Conservation (phyloP, 2,329 filamentous ascomycete genomes). For the Aquanectria penicillioides region DNA sequence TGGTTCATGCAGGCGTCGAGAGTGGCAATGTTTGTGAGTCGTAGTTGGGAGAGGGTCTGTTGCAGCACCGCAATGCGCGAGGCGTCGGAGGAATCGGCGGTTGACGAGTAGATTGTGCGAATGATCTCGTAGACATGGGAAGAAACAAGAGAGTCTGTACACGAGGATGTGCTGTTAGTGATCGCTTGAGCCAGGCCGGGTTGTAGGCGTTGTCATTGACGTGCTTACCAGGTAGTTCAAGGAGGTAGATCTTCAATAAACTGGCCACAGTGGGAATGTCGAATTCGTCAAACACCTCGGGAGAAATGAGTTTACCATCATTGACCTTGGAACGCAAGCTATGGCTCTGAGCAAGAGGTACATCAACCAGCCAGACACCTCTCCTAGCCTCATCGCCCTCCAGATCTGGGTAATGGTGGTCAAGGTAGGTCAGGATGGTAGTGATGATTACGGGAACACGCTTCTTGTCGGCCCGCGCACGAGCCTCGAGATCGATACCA, state of each 20-base stretch:
- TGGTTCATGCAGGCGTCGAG: slow-evolving; percentile 98
- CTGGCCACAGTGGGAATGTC: slow-evolving; percentile 95
- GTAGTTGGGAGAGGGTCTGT: slow-evolving; percentile 92
- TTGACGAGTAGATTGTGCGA: slow-evolving; percentile 92
- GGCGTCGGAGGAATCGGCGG: slow-evolving; percentile 79
- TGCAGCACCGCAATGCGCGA: slow-evolving; percentile 91
- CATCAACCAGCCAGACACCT: slow-evolving; percentile 93
- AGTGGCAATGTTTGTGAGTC: slow-evolving; percentile 98
- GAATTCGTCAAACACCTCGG: slow-evolving; percentile 83
- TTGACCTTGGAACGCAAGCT: slow-evolving; percentile 85
- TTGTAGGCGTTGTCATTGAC: neutral
- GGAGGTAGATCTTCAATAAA: slow-evolving; percentile 90
- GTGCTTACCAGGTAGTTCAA: slow-evolving; percentile 87
- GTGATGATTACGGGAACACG: slow-evolving; percentile 93
- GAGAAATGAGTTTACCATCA: slow-evolving; percentile 81
- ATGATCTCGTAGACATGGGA: slow-evolving; percentile 99
- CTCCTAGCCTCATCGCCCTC: slow-evolving; percentile 95
- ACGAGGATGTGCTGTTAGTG: slow-evolving; percentile 37
- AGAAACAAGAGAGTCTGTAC: slow-evolving; percentile 97
- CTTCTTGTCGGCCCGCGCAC: slow-evolving; percentile 93
- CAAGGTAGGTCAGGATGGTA: slow-evolving; percentile 91
- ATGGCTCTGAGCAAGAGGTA: slow-evolving; percentile 86
- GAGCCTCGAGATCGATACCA: slow-evolving; percentile 95
- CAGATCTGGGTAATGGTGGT: slow-evolving; percentile 96
- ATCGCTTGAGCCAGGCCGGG: neutral